A percentile compares a stretch with the other conserved stretches of the same genome.
phyloP scores from a whole-genome alignment of 768 basidiomycete species.

The Tubosaeta sp. region DNA sequence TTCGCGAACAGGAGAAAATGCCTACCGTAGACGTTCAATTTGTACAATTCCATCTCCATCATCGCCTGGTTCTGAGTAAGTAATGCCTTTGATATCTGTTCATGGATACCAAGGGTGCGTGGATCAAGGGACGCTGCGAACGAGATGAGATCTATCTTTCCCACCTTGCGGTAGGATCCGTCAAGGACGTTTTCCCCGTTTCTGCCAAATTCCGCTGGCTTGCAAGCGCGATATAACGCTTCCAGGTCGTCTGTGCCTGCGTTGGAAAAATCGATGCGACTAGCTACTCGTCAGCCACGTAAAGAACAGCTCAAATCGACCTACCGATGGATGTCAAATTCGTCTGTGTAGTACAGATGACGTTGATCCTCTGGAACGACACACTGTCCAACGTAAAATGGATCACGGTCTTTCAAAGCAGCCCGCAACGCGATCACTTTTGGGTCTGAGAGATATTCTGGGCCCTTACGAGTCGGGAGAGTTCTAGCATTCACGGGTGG shows the following conservation, averaged over 20 bases:
- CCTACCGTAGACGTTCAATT: slow-evolving; percentile 45
- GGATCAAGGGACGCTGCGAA: slow-evolving; percentile 36
- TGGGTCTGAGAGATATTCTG: neutral
- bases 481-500: neutral
- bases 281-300: neutral
- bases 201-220: slow-evolving; percentile 39
- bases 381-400: neutral
- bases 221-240: slow-evolving; percentile 32
- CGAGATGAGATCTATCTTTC: slow-evolving; percentile 37
- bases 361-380: neutral
- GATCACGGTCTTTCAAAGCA: neutral
- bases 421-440: neutral
- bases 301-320: neutral
- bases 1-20: neutral
- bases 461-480: neutral
- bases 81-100: slow-evolving; percentile 14
- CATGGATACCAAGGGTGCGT: slow-evolving; percentile 25
- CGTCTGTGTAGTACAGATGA: neutral
- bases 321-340: neutral
- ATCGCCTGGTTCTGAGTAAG: slow-evolving; percentile 23
- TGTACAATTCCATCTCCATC: slow-evolving; percentile 35
- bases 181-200: slow-evolving; percentile 37
- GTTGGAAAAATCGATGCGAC: slow-evolving; percentile 1
- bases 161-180: slow-evolving; percentile 43
- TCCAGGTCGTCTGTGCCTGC: slow-evolving; percentile 1